Evolutionary conservation across 2,329 filamentous ascomycete genomes (phyloP).

Genomic region (Calcarisporium arbuscula): DNA sequence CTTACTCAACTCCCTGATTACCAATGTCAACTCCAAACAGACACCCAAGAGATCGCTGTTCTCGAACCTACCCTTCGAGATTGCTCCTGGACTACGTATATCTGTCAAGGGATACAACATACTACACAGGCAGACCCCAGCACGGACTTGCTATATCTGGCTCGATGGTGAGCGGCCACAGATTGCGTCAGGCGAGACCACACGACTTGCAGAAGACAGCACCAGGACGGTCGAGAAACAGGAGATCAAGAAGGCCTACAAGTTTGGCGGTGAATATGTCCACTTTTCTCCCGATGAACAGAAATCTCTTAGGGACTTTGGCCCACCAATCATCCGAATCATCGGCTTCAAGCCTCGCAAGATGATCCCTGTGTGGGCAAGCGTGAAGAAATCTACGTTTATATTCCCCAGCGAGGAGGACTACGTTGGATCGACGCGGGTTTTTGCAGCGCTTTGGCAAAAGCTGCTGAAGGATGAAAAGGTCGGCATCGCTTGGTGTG

Average conservation of each 20-base stretch:
- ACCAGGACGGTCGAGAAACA: slow-evolving; percentile 68
- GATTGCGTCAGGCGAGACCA: slow-evolving; percentile 69
- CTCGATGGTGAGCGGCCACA: slow-evolving; percentile 79
- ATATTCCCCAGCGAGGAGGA: slow-evolving; percentile 91
- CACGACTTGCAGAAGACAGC: slow-evolving; percentile 70
- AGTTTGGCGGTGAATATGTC: slow-evolving; percentile 87
- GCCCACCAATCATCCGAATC: slow-evolving; percentile 74
- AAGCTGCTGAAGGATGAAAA: slow-evolving; percentile 76
- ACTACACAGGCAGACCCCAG: slow-evolving; percentile 75
- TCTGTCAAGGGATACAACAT: slow-evolving; percentile 91
- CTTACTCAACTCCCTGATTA: slow-evolving; percentile 71
- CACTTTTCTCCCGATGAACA: slow-evolving; percentile 82
- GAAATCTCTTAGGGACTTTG: slow-evolving; percentile 70
- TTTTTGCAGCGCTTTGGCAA: slow-evolving; percentile 85
- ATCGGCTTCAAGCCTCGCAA: slow-evolving; percentile 87
- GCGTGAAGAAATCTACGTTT: slow-evolving; percentile 79
- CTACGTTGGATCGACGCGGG: slow-evolving; percentile 83
- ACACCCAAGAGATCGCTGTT: slow-evolving; percentile 81
- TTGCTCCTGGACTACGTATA: slow-evolving; percentile 78
- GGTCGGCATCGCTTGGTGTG: slow-evolving; percentile 83
- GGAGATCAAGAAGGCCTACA: slow-evolving; percentile 88
- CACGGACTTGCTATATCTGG: slow-evolving; percentile 81
- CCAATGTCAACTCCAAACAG: slow-evolving; percentile 86
- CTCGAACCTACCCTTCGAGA: slow-evolving; percentile 77
- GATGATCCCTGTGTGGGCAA: slow-evolving; percentile 74